A percentile compares a stretch with the other conserved stretches of the same genome.
phyloP scores from a whole-genome alignment of 768 basidiomycete genomes.

The Leccinum pellstonianum region DNA sequence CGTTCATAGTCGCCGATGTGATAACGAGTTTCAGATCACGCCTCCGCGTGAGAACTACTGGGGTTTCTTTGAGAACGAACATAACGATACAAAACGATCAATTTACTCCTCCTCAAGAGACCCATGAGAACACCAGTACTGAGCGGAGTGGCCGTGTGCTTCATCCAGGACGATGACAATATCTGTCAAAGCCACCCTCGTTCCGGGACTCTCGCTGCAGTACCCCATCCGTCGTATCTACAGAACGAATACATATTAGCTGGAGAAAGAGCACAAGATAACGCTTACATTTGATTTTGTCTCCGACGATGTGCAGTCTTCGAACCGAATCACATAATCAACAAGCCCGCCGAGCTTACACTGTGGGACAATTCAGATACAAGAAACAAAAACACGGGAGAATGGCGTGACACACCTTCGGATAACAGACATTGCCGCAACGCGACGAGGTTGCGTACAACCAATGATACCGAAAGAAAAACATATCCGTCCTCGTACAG shows the following conservation, averaged over 20 bases:
- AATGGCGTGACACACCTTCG: slow-evolving; percentile 55
- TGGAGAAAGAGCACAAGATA: not conserved
- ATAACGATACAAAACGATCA: not conserved
- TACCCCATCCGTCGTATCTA: slow-evolving; percentile 99
- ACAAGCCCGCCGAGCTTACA: slow-evolving; percentile 89
- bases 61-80: slow-evolving; percentile 5
- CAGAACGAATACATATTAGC: slow-evolving; percentile 1
- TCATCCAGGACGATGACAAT: slow-evolving; percentile 98
- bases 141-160: slow-evolving; percentile 95
- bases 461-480: slow-evolving; percentile 84
- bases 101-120: slow-evolving; percentile 84
- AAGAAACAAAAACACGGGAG: not conserved
- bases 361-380: slow-evolving; percentile 34
- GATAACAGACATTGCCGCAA: slow-evolving; percentile 99
- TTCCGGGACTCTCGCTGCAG: slow-evolving; percentile 97
- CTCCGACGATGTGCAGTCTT: slow-evolving; percentile 91
- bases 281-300: slow-evolving; percentile 94
- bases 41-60: slow-evolving; percentile 76
- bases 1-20: slow-evolving; percentile 99
- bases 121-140: slow-evolving; percentile 99
- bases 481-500: slow-evolving; percentile 98
- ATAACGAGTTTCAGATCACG: slow-evolving; percentile 95
- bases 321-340: slow-evolving; percentile 97
- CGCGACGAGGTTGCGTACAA: slow-evolving; percentile 97
- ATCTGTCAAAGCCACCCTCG: slow-evolving; percentile 96